phyloP scores from a whole-genome alignment of 176 grass and related monocot genomes.

The Triticum urartu region DNA sequence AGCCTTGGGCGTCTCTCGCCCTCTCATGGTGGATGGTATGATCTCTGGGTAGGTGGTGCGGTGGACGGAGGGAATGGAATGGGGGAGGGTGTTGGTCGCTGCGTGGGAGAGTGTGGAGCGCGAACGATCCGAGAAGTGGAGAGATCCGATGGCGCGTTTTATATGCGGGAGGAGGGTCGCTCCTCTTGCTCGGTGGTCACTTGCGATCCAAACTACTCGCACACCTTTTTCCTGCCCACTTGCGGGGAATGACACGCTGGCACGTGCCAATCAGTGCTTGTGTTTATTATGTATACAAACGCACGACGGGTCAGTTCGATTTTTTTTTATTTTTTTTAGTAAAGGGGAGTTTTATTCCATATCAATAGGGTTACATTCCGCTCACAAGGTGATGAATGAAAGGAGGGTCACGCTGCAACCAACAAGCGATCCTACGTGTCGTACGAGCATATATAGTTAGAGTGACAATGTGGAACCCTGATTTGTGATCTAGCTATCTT shows the following conservation, averaged over 20 bases:
- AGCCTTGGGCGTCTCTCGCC: background rate
- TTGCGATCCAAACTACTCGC: slow-evolving; percentile 29
- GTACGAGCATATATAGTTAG: no score
- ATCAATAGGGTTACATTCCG: no score
- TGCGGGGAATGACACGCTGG: background rate
- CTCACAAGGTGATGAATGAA: no score
- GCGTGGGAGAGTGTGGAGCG: background rate
- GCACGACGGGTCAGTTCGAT: no score
- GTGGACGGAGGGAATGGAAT: background rate
- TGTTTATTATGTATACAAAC: no score
- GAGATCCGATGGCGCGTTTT: slow-evolving; percentile 44
- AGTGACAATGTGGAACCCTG: no score
- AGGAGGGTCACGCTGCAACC: no score
- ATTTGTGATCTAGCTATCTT: no score
- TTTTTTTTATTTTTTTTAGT: no score
- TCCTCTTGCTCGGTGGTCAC: background rate
- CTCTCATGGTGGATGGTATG: background rate
- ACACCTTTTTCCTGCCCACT: slow-evolving; percentile 17
- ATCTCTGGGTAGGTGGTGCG: background rate
- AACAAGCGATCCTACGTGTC: no score
- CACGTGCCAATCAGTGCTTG: background rate
- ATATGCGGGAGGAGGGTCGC: background rate
- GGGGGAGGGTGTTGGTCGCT: background rate
- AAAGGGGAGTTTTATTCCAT: no score
- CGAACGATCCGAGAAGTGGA: slow-evolving; percentile 38